These are phyloP conservation scores for Blastocystis sp. DNA, from an alignment of 352 stramenopile species.

Conservation along the genomic window DNA sequence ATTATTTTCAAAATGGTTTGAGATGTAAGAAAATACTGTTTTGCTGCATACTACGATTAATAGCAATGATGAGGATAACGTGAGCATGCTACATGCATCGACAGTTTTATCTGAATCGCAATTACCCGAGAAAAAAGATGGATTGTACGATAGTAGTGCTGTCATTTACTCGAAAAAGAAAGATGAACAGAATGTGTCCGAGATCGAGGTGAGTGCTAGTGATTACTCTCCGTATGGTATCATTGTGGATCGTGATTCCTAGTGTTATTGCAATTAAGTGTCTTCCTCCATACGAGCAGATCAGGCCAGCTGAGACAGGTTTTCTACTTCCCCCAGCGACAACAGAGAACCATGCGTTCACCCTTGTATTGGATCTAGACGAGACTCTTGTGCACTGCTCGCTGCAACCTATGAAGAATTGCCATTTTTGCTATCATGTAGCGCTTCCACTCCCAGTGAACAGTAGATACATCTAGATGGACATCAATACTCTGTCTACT, in stretches of 20 bases:
- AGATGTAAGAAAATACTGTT: not conserved
- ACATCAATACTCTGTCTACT: not conserved
- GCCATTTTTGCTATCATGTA: not conserved
- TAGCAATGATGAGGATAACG: not conserved
- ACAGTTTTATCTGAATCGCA: not conserved
- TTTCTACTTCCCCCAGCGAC: not conserved
- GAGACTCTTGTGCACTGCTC: conserved; percentile 39
- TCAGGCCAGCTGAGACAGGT: not conserved
- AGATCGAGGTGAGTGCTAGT: not conserved
- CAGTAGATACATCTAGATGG: not conserved
- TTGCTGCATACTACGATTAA: not conserved
- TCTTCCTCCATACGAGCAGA: not conserved
- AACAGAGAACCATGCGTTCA: not conserved
- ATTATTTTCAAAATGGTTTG: not conserved
- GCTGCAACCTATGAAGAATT: not conserved
- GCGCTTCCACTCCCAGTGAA: not conserved
- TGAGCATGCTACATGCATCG: not conserved
- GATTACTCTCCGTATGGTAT: not conserved
- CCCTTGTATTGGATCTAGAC: conserved; percentile 21
- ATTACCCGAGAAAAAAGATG: not conserved
- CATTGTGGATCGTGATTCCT: not conserved
- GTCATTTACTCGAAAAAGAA: not conserved
- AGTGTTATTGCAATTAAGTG: conserved; percentile 6
- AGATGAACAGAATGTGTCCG: not conserved
- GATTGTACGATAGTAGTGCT: not conserved